These are phyloP conservation scores for Pisolithus albus DNA, from an alignment of 768 basidiomycete species.

Conservation along the genomic window DNA sequence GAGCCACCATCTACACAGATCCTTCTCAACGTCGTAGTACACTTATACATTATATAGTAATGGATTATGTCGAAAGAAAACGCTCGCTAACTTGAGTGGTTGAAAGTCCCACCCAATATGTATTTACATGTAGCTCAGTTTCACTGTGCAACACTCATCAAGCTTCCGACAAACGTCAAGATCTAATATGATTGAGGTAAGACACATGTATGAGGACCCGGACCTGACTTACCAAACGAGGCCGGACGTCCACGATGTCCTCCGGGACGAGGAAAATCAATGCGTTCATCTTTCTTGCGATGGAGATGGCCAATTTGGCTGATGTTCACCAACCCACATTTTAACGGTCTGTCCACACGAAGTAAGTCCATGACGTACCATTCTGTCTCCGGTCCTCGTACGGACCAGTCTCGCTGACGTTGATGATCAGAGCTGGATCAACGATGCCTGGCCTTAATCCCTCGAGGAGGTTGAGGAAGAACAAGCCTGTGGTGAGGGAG, in stretches of 20 bases:
- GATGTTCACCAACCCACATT: constrained; percentile 2
- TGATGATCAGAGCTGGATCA: constrained; percentile 73
- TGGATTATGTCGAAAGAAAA: too few relatives aligned
- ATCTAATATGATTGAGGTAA: constrained; percentile 44
- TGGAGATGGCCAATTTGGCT: constrained; percentile 98
- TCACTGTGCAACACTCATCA: constrained; percentile 66
- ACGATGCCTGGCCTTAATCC: constrained; percentile 92
- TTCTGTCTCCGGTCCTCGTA: constrained; percentile 92
- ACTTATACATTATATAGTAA: too few relatives aligned
- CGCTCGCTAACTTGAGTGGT: neutral
- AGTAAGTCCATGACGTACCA: constrained; percentile 46
- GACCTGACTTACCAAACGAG: constrained; percentile 63
- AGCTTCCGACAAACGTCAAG: constrained; percentile 90
- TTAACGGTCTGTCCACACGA: neutral
- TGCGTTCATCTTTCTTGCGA: constrained; percentile 96
- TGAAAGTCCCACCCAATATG: too few relatives aligned
- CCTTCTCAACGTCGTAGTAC: too few relatives aligned
- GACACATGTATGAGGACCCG: neutral
- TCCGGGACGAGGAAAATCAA: constrained; percentile 96
- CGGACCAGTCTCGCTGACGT: constrained; percentile 50
- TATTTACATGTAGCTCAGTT: neutral
- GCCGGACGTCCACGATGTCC: constrained; percentile 91
- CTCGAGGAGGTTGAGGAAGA: constrained; percentile 90
- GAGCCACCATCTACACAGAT: too few relatives aligned
- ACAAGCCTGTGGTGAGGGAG: constrained; percentile 77